Base-by-base conservation (phyloP, 2,329 filamentous ascomycete genomes). In the Neonectria hederae region DNA sequence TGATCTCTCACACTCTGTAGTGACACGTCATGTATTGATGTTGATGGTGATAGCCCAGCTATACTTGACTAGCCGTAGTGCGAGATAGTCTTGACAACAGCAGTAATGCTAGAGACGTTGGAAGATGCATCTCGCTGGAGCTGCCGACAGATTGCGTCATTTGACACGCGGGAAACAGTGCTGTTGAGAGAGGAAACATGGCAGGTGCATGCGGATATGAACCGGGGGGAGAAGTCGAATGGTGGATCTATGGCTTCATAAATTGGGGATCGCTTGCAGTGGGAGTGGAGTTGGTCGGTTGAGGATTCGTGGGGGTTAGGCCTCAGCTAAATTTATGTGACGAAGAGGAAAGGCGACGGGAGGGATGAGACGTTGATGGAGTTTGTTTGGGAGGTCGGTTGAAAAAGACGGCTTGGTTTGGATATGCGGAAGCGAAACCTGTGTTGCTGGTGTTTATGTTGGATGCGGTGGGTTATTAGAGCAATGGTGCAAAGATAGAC, bases 221-320 rank as follows among this genome's bases (percentile, higher is more conserved):
- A 38, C 45, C 28, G 45, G 58, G 30, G 40, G 38, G 52, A 63
- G 56, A 28, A 52, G 48, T 57, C 52, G 53, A 63, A 26, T 49
- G 48, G 48, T 42, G 53, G 61, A 49, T 52, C 56, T 22, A 54
- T 49, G 43, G 35, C 61, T 45, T 52, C 54, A 63, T 58, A 32
- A 40, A 7, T 46, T 51, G 42, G 48, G 32, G 17, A 46, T 51
- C 48, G 35, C 24, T 42, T 45, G 30, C n/a, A 24, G 30, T 58
- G 54, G 32, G 49, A 54, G 60, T 58, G 60, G 60, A 54, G 54
- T 58, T 54, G 21, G 24, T 40, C 48, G 24, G 43, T 43, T 57
- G 60, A 54, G 54, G 52, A 45, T 24, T 30, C 60, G 60, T 63
- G 60, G 54, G 60, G 60, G 60, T 62, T 56, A 49, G 28, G 48